These are phyloP conservation scores for Vaucheria bursata DNA, from an alignment of 352 stramenopile genomes.

Conservation along the genomic window DNA sequence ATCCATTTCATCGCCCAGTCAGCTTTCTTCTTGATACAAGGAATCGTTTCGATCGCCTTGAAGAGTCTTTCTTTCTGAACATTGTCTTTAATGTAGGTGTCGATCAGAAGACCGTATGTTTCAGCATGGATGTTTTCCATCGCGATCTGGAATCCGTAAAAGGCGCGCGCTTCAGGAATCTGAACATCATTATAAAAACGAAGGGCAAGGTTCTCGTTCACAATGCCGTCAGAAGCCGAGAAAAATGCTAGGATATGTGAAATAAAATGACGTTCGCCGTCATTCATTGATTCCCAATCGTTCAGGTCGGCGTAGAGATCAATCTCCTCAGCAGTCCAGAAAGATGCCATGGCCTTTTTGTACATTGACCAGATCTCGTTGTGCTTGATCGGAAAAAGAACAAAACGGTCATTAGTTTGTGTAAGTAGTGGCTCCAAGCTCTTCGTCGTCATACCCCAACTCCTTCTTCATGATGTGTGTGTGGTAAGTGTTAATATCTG, in stretches of 20 bases:
- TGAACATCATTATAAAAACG: conserved; percentile 96
- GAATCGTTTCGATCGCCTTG: conserved; percentile 91
- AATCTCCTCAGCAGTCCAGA: conserved; percentile 97
- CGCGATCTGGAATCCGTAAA: conserved; percentile 98
- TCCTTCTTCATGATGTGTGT: too few species aligned
- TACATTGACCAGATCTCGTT: conserved; percentile 88
- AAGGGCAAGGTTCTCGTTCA: conserved; percentile 95
- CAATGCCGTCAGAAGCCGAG: conserved; percentile 90
- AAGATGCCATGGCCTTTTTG: conserved; percentile 95
- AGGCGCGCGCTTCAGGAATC: conserved; percentile 87
- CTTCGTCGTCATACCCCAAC: too few species aligned
- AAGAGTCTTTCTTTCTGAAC: conserved; percentile 81
- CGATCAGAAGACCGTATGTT: conserved; percentile 95
- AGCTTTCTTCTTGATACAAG: conserved; percentile 93
- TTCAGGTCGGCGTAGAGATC: conserved; percentile 85
- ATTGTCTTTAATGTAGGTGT: conserved; percentile 93
- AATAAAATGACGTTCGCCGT: conserved; percentile 92
- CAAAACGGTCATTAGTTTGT: neutral
- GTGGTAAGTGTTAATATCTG: too few species aligned
- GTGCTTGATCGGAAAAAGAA: conserved; percentile 56
- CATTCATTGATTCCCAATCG: conserved; percentile 77
- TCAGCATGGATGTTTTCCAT: conserved; percentile 99
- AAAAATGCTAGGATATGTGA: conserved; percentile 96
- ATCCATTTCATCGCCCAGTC: conserved; percentile 91
- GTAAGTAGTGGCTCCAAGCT: neutral